These are phyloP conservation scores for Fremontodendron californicum DNA, from an alignment of 345 rosid species.

Conservation along the genomic window DNA sequence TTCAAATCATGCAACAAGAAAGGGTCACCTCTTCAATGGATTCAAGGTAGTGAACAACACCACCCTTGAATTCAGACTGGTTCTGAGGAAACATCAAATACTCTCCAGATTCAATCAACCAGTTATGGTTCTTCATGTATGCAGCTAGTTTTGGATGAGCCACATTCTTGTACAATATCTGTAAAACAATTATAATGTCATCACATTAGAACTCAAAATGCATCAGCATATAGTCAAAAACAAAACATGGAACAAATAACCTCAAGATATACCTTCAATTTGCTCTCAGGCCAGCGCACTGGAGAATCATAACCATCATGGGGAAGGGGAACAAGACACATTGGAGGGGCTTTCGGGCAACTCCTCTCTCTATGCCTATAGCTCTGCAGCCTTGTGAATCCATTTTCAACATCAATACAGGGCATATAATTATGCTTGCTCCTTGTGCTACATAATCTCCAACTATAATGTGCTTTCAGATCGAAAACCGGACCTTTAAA, in stretches of 20 bases:
- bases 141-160: conserved; percentile 90
- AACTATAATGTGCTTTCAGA: conserved; percentile 71
- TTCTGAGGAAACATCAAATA: conserved; percentile 71
- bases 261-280: conserved; percentile 47
- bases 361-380: conserved; percentile 85
- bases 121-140: conserved; percentile 62
- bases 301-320: conserved; percentile 70
- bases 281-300: conserved; percentile 81
- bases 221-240: conserved; percentile 1
- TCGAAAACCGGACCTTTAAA: conserved; percentile 81
- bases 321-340: conserved; percentile 90
- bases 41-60: conserved; percentile 83
- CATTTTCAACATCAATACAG: conserved; percentile 75
- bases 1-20: background rate
- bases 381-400: conserved; percentile 54
- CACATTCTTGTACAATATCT: conserved; percentile 77
- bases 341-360: conserved; percentile 65
- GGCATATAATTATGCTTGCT: conserved; percentile 97
- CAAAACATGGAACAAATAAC: conserved; percentile 10
- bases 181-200: conserved; percentile 21
- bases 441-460: conserved; percentile 81
- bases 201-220: conserved; percentile 15
- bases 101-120: conserved; percentile 68
- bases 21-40: conserved; percentile 82
- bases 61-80: conserved; percentile 67